phyloP scores from a whole-genome alignment of 352 stramenopile genomes.

The Phytophthora vignae region DNA sequence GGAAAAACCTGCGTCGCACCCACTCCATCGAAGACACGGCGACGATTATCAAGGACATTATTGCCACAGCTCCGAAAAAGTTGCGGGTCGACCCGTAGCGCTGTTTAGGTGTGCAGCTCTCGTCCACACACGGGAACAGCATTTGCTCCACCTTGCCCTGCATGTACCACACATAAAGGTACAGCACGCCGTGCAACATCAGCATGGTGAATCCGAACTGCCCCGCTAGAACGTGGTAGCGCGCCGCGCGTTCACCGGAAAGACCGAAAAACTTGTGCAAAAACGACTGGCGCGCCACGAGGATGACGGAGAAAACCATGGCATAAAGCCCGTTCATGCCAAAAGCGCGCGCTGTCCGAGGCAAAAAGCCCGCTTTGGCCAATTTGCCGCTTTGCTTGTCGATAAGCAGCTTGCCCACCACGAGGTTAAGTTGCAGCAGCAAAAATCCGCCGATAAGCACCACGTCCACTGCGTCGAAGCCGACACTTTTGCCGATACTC shows the following conservation, averaged over 20 bases:
- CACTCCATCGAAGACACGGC: constrained; percentile 56
- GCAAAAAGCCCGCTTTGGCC: constrained; percentile 59
- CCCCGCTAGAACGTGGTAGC: constrained; percentile 71
- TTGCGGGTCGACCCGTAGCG: constrained; percentile 69
- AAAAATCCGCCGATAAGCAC: constrained; percentile 50
- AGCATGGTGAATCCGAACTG: constrained; percentile 60
- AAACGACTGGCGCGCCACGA: constrained; percentile 73
- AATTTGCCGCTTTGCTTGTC: constrained; percentile 74
- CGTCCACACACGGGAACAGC: constrained; percentile 62
- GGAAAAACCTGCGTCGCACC: constrained; percentile 63
- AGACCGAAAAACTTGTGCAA: constrained; percentile 63
- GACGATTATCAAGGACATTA: constrained; percentile 49
- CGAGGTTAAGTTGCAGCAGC: constrained; percentile 67
- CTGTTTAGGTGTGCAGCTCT: constrained; percentile 47
- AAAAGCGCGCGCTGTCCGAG: constrained; percentile 58
- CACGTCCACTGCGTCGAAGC: constrained; percentile 63
- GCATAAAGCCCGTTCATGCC: constrained; percentile 78
- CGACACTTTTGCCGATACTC: constrained; percentile 23
- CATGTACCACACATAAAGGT: constrained; percentile 60
- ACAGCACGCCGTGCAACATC: constrained; percentile 61
- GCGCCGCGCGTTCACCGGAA: constrained; percentile 61
- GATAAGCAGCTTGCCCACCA: constrained; percentile 71
- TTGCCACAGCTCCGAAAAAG: constrained; percentile 66
- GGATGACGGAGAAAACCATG: constrained; percentile 63
- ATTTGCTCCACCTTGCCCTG: constrained; percentile 58